These are phyloP conservation scores for Paecilomyces fulvus DNA, from an alignment of 2,329 filamentous ascomycete genomes.

Conservation along the genomic window DNA sequence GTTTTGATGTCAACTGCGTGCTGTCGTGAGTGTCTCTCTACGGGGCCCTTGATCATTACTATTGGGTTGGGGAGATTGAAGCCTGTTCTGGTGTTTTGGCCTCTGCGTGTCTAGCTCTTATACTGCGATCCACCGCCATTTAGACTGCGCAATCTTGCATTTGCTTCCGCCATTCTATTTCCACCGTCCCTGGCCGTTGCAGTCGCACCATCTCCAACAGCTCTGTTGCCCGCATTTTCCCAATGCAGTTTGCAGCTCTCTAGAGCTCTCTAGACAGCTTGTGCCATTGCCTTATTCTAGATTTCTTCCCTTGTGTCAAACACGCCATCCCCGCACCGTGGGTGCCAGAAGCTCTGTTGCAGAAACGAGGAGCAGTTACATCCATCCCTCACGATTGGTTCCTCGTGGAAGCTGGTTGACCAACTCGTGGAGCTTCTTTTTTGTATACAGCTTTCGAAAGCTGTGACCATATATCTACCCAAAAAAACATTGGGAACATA, in stretches of 20 bases:
- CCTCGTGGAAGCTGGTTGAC: not conserved
- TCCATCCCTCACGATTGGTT: not conserved
- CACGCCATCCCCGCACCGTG: not conserved
- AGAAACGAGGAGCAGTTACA: not conserved
- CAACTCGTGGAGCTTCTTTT: not conserved
- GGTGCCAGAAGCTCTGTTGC: not conserved
- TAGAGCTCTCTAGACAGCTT: not conserved
- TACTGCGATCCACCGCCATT: not conserved
- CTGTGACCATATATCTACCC: not conserved
- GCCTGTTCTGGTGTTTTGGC: not conserved
- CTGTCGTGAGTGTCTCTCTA: not conserved
- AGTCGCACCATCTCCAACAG: not conserved
- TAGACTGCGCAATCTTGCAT: conserved; percentile 1
- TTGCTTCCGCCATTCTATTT: not conserved
- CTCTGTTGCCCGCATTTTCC: not conserved
- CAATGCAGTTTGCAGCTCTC: not conserved
- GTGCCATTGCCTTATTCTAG: not conserved
- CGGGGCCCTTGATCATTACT: not conserved
- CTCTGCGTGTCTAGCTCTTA: not conserved
- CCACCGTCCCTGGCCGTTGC: not conserved
- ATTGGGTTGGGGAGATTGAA: not conserved
- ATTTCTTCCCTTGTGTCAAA: not conserved
- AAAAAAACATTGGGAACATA: not conserved
- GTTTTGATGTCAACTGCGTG: not conserved
- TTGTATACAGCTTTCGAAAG: not conserved